phyloP scores from a whole-genome alignment of 2,329 filamentous ascomycete species.

The Lasiodiplodia sp. region DNA sequence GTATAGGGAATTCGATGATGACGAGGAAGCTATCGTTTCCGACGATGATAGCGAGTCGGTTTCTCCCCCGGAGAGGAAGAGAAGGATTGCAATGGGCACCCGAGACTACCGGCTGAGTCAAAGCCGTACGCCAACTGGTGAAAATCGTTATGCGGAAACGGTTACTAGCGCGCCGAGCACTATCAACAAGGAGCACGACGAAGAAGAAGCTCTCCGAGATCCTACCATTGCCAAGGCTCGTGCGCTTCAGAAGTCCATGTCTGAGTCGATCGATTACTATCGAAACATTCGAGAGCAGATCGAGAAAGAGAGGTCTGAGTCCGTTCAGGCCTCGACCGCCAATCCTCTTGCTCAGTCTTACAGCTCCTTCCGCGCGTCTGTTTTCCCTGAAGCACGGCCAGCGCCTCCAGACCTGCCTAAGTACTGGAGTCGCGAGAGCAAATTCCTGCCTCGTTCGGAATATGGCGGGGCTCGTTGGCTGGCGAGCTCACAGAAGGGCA shows the following conservation, averaged over 20 bases:
- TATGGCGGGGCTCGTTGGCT: constrained; percentile 31
- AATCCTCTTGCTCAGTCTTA: constrained; percentile 28
- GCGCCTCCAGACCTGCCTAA: constrained; percentile 5
- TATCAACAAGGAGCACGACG: constrained; percentile 31
- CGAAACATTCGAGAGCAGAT: constrained; percentile 20
- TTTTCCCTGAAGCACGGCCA: constrained; percentile 1
- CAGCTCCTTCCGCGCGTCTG: constrained; percentile 22
- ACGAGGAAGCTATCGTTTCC: constrained; percentile 30
- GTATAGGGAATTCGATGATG: constrained; percentile 31
- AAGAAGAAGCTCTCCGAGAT: constrained; percentile 40
- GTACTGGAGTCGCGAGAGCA: constrained; percentile 30
- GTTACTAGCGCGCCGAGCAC: constrained; percentile 31
- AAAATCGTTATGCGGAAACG: constrained; percentile 14
- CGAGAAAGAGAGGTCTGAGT: background rate
- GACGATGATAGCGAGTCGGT: background rate
- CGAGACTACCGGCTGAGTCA: constrained; percentile 19
- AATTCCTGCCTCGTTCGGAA: constrained; percentile 28
- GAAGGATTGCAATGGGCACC: constrained; percentile 4
- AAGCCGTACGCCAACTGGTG: constrained; percentile 23
- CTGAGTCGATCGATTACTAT: constrained; percentile 30
- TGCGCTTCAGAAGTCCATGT: constrained; percentile 40
- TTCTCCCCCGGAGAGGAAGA: constrained; percentile 25
- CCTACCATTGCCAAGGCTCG: constrained; percentile 44
- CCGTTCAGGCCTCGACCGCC: background rate
- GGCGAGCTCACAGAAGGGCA: constrained; percentile 16